Percentiles rank a stretch among this genome's conserved stretches.
phyloP scores from a whole-genome alignment of 202 grass and related monocot species.

The Brachypodium distachyon region DNA sequence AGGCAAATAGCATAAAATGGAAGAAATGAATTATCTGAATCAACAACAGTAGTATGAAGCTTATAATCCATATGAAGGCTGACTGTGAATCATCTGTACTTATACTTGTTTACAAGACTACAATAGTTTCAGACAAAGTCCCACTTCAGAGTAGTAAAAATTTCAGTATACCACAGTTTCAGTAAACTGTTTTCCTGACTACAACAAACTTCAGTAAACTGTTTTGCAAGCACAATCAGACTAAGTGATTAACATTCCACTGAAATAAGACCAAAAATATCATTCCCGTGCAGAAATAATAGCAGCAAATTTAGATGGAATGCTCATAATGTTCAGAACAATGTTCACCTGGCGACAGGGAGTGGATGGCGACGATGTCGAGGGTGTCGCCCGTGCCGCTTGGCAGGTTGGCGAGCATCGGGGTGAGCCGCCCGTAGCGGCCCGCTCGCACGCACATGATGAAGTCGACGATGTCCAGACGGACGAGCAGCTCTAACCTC shows the following conservation, averaged over 20 bases:
- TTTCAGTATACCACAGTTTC: not conserved
- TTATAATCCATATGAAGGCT: not conserved
- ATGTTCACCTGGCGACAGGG: not conserved
- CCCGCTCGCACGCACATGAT: not conserved
- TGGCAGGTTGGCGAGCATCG: not conserved
- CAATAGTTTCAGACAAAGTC: not conserved
- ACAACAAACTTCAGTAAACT: not conserved
- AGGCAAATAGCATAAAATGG: too few relatives aligned
- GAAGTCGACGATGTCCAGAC: not conserved
- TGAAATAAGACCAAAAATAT: not conserved
- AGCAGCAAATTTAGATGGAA: not conserved
- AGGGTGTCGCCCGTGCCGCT: not conserved
- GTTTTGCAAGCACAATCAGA: not conserved
- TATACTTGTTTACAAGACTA: too few relatives aligned
- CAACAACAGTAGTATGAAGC: too few relatives aligned
- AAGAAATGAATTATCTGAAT: too few relatives aligned
- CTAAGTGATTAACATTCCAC: not conserved
- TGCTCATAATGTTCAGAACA: too few relatives aligned
- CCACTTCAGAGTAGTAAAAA: not conserved
- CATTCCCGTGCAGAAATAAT: not conserved
- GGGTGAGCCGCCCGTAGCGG: not conserved
- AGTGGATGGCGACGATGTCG: not conserved
- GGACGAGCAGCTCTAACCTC: not conserved
- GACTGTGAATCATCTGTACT: too few relatives aligned
- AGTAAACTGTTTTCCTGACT: not conserved